These are phyloP conservation scores for Penicillium palitans DNA, from an alignment of 2,329 filamentous ascomycete species.

Conservation along the genomic window DNA sequence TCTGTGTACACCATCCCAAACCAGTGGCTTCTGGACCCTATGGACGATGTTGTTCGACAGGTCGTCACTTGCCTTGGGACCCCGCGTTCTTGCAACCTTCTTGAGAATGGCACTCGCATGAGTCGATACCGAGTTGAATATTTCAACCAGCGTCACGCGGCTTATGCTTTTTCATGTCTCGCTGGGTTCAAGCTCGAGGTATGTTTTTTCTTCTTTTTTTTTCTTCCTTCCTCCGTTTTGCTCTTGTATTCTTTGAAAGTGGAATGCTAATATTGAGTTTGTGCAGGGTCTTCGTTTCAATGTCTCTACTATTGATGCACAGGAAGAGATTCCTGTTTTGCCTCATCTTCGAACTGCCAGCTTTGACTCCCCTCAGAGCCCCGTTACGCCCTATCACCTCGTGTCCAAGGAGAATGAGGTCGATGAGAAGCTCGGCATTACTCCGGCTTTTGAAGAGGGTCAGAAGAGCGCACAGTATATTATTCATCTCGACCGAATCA, in stretches of 20 bases:
- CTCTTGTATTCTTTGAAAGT: no score
- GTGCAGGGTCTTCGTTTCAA: neutral
- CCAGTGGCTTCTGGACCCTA: neutral
- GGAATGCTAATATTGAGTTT: neutral
- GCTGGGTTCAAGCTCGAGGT: neutral
- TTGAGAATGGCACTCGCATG: neutral
- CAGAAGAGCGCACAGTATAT: neutral
- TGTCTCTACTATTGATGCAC: neutral
- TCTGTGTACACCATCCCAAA: neutral
- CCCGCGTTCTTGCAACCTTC: neutral
- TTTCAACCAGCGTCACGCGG: neutral
- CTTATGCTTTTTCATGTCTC: constrained; percentile 3
- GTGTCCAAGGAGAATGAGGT: neutral
- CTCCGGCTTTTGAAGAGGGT: neutral
- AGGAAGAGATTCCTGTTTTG: neutral
- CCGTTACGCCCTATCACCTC: neutral
- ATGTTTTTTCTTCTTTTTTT: neutral
- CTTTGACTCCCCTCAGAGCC: neutral
- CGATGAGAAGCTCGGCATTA: neutral
- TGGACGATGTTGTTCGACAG: neutral
- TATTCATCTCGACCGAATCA: neutral
- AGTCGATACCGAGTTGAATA: constrained; percentile 1
- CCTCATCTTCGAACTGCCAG: neutral
- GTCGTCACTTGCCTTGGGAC: neutral
- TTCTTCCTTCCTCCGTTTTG: no score